These are phyloP conservation scores for Rhodotorula taiwanensis DNA, from an alignment of 768 basidiomycete species.

Conservation along the genomic window DNA sequence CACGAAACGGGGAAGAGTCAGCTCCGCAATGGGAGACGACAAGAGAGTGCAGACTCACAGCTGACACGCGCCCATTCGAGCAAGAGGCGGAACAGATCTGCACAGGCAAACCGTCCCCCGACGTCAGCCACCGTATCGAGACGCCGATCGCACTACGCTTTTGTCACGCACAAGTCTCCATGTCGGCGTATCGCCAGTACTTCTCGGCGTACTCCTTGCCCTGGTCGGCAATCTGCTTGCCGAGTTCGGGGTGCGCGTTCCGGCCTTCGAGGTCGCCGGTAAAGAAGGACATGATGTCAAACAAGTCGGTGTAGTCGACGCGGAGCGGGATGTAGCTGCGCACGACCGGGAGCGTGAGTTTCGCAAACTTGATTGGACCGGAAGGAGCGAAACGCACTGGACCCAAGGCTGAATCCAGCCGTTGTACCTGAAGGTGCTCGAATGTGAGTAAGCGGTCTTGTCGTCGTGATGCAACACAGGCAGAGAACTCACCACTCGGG, in stretches of 20 bases:
- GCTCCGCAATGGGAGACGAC: not conserved
- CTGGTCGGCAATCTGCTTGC: slow-evolving; percentile 53
- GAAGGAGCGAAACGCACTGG: slow-evolving; percentile 39
- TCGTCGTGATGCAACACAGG: not conserved
- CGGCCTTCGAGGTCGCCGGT: slow-evolving; percentile 58
- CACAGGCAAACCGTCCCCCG: too few relatives aligned
- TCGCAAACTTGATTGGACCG: not conserved
- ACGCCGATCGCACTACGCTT: too few relatives aligned
- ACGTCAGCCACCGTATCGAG: too few relatives aligned
- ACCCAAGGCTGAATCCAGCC: slow-evolving; percentile 91
- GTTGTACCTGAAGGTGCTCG: slow-evolving; percentile 57
- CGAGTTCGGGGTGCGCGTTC: slow-evolving; percentile 58
- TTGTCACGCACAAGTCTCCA: slow-evolving; percentile 39
- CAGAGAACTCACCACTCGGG: slow-evolving; percentile 45
- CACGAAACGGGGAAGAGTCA: not conserved
- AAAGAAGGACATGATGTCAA: slow-evolving; percentile 69
- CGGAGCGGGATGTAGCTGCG: slow-evolving; percentile 41
- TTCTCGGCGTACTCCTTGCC: slow-evolving; percentile 46
- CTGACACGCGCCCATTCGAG: slow-evolving; percentile 41
- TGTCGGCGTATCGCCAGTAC: slow-evolving; percentile 41
- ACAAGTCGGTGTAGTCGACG: slow-evolving; percentile 47
- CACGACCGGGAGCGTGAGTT: too few relatives aligned
- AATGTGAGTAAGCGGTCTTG: not conserved
- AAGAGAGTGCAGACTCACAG: slow-evolving; percentile 1
- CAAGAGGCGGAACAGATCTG: slow-evolving; percentile 40